phyloP scores from a whole-genome alignment of 2,329 filamentous ascomycete species.

The Exophiala alcalophila region DNA sequence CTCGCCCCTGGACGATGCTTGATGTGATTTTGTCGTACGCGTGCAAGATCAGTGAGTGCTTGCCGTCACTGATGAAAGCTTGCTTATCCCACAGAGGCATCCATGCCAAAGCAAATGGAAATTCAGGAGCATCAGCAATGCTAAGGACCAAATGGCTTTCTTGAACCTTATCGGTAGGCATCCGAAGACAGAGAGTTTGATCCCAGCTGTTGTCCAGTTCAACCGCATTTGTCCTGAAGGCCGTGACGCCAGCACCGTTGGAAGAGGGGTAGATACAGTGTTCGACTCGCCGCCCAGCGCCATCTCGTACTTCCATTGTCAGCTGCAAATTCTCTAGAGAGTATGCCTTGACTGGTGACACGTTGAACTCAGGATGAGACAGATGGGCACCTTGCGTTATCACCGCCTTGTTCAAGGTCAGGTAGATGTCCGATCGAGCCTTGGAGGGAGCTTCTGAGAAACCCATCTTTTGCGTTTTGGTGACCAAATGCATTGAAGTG shows the following conservation, averaged over 20 bases:
- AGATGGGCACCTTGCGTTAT: constrained; percentile 65
- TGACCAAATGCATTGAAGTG: constrained; percentile 77
- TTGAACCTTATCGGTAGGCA: constrained; percentile 75
- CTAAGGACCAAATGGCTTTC: constrained; percentile 86
- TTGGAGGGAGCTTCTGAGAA: constrained; percentile 90
- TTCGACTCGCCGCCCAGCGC: constrained; percentile 76
- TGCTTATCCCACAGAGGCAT: constrained; percentile 91
- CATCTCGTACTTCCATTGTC: constrained; percentile 80
- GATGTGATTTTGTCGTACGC: constrained; percentile 89
- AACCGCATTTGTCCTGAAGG: constrained; percentile 81
- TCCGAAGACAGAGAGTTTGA: constrained; percentile 76
- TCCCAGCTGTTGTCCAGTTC: constrained; percentile 82
- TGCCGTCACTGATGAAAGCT: constrained; percentile 83
- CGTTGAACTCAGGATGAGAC: constrained; percentile 73
- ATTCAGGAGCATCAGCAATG: constrained; percentile 77
- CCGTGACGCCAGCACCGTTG: constrained; percentile 73
- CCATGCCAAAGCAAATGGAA: constrained; percentile 87
- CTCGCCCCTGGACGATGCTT: constrained; percentile 66
- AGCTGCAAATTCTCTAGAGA: constrained; percentile 76
- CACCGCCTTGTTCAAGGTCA: constrained; percentile 77
- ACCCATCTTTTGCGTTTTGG: constrained; percentile 81
- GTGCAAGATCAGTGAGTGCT: constrained; percentile 78
- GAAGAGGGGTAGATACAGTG: constrained; percentile 84
- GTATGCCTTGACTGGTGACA: constrained; percentile 65
- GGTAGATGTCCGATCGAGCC: constrained; percentile 87